Base-by-base conservation (phyloP, 2,329 filamentous ascomycete species). In the Triangularia setosa region DNA sequence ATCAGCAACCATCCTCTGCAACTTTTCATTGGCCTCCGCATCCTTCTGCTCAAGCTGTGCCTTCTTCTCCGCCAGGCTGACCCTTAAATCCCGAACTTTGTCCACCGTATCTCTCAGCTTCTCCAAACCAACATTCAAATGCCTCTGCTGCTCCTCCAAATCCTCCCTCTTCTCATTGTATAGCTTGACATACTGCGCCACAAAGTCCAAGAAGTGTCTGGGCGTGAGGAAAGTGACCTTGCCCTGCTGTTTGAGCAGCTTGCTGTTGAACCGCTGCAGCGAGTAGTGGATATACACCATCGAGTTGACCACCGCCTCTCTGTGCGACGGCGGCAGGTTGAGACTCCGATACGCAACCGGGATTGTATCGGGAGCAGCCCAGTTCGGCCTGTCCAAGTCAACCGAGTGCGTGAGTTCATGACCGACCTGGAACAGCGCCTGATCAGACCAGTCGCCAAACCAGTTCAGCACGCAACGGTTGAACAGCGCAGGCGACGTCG, bases 271-370 rank as follows among this genome's bases (percentile, higher is more conserved):
- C 59, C 86, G 85, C 67, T 94, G 92, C 58, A 99, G 81, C 1
- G 95, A 99, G 79, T 98, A 93, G 75, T 99, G 95, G 21, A 99
- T 94, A 73, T 97, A 96, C 2, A 99, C 96, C 95, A 99, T 99
- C 0, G 93, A 91, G 75, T 99, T 99, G 77, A 99, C 87, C 56
- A 99, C 89, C 2, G 93, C 87, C 76, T 97, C 93, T 68, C 95
- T 88, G 76, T 99, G 94, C 62, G 90, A 91, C 8, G 94, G 91
- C 23, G 95, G 96, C 61, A 98, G 82, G 65, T 79, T 84, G 61
- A 99, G 87, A 54, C 91, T 91, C 61, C 92, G 89, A 75, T 97
- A 99, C 8, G 93, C 95, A 28, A 98, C 90, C 2, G 93, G 95
- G 68, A 99, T 92, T 64, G 89, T 95, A 72, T 98, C 93, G 2